phyloP scores from a whole-genome alignment of 169 alveolate genomes.

The Ichthyophthirius multifiliis region DNA sequence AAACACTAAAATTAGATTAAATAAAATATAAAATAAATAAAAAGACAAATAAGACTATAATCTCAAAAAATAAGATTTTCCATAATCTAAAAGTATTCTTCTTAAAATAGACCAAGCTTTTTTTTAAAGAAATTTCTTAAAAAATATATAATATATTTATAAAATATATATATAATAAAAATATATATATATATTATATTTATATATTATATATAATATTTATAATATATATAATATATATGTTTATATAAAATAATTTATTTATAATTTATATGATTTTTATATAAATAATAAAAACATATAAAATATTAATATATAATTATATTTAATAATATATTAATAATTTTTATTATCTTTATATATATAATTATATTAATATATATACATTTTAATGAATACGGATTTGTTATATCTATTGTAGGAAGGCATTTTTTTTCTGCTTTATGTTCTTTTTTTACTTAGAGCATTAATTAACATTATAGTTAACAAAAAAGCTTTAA shows the following conservation, averaged over 20 bases:
- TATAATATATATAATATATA: neutral
- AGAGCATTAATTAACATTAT: neutral
- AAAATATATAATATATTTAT: too few relatives aligned
- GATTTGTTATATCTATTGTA: neutral
- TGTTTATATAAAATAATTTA: too few relatives aligned
- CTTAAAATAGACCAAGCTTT: slow-evolving; percentile 1
- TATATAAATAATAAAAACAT: too few relatives aligned
- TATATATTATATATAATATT: neutral
- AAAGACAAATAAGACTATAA: neutral
- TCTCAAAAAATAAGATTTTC: neutral
- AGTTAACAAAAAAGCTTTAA: neutral
- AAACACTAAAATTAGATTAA: neutral
- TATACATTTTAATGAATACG: neutral
- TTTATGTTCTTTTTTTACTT: neutral
- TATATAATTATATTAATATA: too few relatives aligned
- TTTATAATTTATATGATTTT: too few relatives aligned
- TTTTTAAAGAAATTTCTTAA: too few relatives aligned
- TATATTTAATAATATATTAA: too few relatives aligned
- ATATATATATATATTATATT: too few relatives aligned
- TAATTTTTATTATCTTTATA: too few relatives aligned
- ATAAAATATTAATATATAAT: too few relatives aligned
- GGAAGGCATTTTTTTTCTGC: neutral
- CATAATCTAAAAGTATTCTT: neutral
- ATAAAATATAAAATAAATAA: neutral
- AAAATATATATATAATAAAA: too few relatives aligned